phyloP scores from a whole-genome alignment of 2,329 filamentous ascomycete species.

The Penicillium rolfsii region DNA sequence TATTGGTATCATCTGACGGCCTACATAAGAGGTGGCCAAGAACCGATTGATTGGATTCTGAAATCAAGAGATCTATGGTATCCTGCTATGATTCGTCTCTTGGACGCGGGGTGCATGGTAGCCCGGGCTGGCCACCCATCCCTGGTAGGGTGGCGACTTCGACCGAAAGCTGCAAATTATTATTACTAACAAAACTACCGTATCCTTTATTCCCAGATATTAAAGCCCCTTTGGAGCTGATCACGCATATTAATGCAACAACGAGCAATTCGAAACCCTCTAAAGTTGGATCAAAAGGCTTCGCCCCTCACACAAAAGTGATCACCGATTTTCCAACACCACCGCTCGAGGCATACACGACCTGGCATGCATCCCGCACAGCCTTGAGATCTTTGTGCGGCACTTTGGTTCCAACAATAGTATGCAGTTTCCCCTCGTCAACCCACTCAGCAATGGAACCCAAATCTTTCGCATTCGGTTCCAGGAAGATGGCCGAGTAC shows the following conservation, averaged over 20 bases:
- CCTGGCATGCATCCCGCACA: conserved; percentile 46
- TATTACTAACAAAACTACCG: background rate
- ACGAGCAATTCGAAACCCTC: background rate
- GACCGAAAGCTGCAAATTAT: background rate
- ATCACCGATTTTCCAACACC: conserved; percentile 51
- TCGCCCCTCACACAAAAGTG: conserved; percentile 5
- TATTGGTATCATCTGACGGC: conserved; percentile 4
- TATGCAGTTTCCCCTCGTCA: conserved; percentile 48
- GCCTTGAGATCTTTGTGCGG: conserved; percentile 49
- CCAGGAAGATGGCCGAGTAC: conserved; percentile 50
- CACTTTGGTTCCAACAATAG: conserved; percentile 48
- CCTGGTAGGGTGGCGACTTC: background rate
- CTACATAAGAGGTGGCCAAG: background rate
- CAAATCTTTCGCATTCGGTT: conserved; percentile 46
- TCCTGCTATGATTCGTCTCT: conserved; percentile 8
- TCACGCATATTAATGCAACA: background rate
- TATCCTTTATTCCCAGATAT: background rate
- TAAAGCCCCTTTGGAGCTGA: background rate
- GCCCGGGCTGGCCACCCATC: background rate
- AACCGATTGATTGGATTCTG: background rate
- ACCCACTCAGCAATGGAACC: conserved; percentile 48
- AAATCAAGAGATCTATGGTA: background rate
- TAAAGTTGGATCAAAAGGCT: background rate
- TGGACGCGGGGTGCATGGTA: background rate
- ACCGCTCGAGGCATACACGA: conserved; percentile 46